Base-by-base conservation (phyloP, 495 filamentous ascomycete species). In the Pseudoneurospora amorphoporcata region DNA sequence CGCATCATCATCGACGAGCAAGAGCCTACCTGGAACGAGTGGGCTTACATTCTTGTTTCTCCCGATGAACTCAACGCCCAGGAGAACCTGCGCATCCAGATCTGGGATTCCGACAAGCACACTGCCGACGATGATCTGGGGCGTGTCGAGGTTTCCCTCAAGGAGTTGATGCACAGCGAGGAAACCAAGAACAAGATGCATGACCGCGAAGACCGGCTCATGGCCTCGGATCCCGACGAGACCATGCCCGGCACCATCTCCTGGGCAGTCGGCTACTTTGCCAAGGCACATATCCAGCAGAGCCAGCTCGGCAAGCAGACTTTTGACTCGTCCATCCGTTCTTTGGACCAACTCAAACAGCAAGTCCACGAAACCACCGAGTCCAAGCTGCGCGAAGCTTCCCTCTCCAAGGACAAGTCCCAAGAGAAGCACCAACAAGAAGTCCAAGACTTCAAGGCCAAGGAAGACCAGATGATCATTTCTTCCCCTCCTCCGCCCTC, bases 91-190 rank as follows among this genome's bases (percentile, higher is more conserved):
- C 83, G 89, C 3, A 75, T 92, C 0, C 89, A 91, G 76, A 78
- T 93, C 5, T 93, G 90, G 90, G 91, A 93, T 74, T 91, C 89
- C 12, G 91, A 93, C 77, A 83, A 80, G 38, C 83, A 83, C 69
- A 90, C 88, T 4, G 91, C 91, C 7, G 91, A 93, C 75, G 91
- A 93, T 77, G 89, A 92, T 72, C 83, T 92, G 3, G 91, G 91
- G 5, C 84, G 89, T 14, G 88, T 91, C 6, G 90, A 92, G 73
- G 75, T 92, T 5, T 87, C 87, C 73, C 77, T 93, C 35, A 90
- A 91, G 72, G 81, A 85, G 69, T 74, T 93, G 14, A 92, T 93
- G 86, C 81, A 84, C 61, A 83, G 77, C 47, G 72, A 81, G 4
- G 80, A 85, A 29, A 86, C 87, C 0, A 85, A 84, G 72, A 86